Evolutionary conservation across 2,329 filamentous ascomycete species (phyloP).

Genomic region (Botrytis sinoallii): DNA sequence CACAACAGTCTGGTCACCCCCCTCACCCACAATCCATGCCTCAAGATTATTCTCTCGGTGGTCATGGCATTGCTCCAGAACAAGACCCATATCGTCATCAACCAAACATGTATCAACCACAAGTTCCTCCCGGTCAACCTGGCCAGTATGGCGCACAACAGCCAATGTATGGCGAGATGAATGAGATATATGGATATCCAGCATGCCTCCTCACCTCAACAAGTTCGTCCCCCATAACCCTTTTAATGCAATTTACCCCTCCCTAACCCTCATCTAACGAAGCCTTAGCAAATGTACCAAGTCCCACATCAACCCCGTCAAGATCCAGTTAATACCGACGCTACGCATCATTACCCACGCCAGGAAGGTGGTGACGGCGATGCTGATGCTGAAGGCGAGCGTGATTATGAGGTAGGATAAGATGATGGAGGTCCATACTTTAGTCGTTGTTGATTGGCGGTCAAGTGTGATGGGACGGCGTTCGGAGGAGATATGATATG

Average conservation of each 20-base stretch:
- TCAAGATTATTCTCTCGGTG: slow-evolving; percentile 58
- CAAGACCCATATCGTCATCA: slow-evolving; percentile 73
- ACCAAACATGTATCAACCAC: slow-evolving; percentile 75
- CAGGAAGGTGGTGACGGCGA: slow-evolving; percentile 43
- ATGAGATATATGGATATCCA: slow-evolving; percentile 82
- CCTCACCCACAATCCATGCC: slow-evolving; percentile 55
- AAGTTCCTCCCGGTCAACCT: slow-evolving; percentile 70
- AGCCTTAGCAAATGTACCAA: slow-evolving; percentile 42
- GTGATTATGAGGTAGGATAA: slow-evolving; percentile 43
- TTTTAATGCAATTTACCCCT: neutral
- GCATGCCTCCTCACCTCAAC: slow-evolving; percentile 79
- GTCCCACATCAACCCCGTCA: slow-evolving; percentile 40
- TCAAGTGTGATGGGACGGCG: slow-evolving; percentile 18
- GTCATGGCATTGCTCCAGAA: slow-evolving; percentile 62
- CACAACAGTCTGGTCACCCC: slow-evolving; percentile 45
- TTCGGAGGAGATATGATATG: slow-evolving; percentile 17
- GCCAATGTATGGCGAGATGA: slow-evolving; percentile 77
- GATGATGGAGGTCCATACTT: neutral
- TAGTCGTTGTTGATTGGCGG: slow-evolving; percentile 8
- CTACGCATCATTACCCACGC: slow-evolving; percentile 39
- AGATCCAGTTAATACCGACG: slow-evolving; percentile 40
- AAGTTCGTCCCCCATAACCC: slow-evolving; percentile 52
- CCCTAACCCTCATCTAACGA: slow-evolving; percentile 14
- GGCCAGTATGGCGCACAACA: slow-evolving; percentile 71
- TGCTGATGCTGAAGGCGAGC: slow-evolving; percentile 45